These are phyloP conservation scores for Hypoxylon lienhwacheense DNA, from an alignment of 495 filamentous ascomycete genomes.

Conservation along the genomic window DNA sequence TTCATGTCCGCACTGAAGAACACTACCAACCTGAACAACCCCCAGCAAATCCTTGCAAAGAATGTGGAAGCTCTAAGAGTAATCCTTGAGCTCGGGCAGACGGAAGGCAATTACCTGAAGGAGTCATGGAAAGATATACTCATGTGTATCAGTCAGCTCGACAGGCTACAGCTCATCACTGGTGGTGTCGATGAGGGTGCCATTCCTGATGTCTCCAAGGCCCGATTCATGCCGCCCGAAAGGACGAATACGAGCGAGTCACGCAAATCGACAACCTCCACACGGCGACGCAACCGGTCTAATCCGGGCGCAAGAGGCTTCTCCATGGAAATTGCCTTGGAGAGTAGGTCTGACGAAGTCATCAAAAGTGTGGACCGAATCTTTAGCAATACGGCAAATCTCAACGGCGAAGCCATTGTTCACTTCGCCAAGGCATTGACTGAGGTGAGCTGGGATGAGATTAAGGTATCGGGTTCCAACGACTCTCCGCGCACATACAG, in stretches of 20 bases:
- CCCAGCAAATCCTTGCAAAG: conserved; percentile 93
- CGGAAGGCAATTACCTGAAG: conserved; percentile 85
- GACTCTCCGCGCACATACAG: conserved; percentile 95
- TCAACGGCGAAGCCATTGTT: conserved; percentile 95
- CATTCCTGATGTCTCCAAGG: conserved; percentile 89
- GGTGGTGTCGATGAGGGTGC: conserved; percentile 90
- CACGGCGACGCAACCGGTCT: conserved; percentile 66
- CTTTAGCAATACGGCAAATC: conserved; percentile 91
- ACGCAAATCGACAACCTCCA: conserved; percentile 69
- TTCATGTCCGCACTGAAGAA: conserved; percentile 94
- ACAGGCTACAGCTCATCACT: conserved; percentile 92
- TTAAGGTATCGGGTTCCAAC: conserved; percentile 92
- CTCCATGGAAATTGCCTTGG: conserved; percentile 83
- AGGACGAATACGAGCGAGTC: conserved; percentile 49
- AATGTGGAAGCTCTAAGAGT: conserved; percentile 92
- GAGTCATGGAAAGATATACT: conserved; percentile 94
- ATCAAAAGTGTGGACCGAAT: conserved; percentile 91
- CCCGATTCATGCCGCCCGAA: conserved; percentile 65
- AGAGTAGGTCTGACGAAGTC: conserved; percentile 88
- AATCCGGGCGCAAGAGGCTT: conserved; percentile 67
- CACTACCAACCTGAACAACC: conserved; percentile 92
- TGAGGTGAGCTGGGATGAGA: conserved; percentile 98
- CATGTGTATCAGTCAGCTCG: conserved; percentile 93
- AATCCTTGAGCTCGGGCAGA: conserved; percentile 86
- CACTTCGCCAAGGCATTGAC: conserved; percentile 91